A percentile compares a stretch with the other conserved stretches of the same genome.
Evolutionary conservation across 345 rosid genomes (phyloP).

Genomic region (Salix suchowensis): DNA sequence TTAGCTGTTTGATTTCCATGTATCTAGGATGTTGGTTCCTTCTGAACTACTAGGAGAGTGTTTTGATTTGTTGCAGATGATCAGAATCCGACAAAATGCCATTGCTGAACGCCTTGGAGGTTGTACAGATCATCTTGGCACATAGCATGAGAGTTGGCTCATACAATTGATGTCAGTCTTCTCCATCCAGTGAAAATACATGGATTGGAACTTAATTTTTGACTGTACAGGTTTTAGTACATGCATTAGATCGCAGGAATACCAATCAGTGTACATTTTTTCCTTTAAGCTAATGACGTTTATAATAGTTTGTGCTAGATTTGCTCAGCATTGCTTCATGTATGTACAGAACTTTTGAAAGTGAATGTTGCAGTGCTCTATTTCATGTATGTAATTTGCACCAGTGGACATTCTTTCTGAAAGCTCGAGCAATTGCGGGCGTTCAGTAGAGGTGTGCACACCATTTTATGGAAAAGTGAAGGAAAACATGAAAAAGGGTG

Average conservation of each 20-base stretch:
- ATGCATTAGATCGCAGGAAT: not conserved
- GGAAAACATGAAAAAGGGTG: not conserved
- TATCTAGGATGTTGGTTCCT: conserved; percentile 11
- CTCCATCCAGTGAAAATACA: not conserved
- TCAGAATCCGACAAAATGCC: conserved; percentile 19
- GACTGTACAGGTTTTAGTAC: conserved; percentile 19
- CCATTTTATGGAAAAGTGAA: not conserved
- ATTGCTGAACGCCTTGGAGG: conserved; percentile 19
- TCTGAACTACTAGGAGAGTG: conserved; percentile 15
- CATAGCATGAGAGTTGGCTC: not conserved
- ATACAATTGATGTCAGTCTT: not conserved
- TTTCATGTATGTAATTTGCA: not conserved
- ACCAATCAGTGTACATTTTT: not conserved
- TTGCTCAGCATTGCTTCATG: not conserved
- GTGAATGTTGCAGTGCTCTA: not conserved
- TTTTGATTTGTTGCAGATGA: conserved; percentile 20
- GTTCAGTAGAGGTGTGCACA: not conserved
- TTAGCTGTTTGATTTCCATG: conserved; percentile 5
- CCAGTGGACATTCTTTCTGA: not conserved
- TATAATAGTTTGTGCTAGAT: conserved; percentile 1
- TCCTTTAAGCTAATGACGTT: not conserved
- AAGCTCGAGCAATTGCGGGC: not conserved
- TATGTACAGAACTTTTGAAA: not conserved
- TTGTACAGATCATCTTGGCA: not conserved
- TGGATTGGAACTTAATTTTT: conserved; percentile 9